A percentile compares a stretch with the other conserved stretches of the same genome.
Evolutionary conservation across 2,329 filamentous ascomycete species (phyloP).

Genomic region (Metarhizium album): DNA sequence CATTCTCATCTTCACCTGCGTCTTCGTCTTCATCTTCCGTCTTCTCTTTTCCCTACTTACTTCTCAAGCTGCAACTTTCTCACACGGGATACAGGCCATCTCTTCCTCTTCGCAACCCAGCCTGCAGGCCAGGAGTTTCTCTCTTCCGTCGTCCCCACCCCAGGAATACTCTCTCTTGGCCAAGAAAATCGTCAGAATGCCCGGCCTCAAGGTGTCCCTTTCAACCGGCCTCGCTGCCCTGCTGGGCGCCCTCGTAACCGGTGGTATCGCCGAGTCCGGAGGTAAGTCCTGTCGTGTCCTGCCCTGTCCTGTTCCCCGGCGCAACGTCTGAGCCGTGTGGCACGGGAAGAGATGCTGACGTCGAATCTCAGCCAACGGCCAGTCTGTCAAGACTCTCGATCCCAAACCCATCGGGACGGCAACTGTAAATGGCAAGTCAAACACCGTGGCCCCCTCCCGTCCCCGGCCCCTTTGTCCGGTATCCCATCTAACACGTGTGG

Average conservation of each 20-base stretch:
- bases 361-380: conserved; percentile 15
- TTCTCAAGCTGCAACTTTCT: not conserved
- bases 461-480: no score
- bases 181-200: conserved; percentile 11
- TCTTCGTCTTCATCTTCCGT: no score
- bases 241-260: conserved; percentile 12
- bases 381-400: conserved; percentile 17
- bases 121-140: no score
- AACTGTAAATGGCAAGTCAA: conserved; percentile 20
- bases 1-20: not conserved
- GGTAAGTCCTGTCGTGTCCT: conserved; percentile 15
- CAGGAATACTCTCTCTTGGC: no score
- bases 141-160: no score
- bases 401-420: conserved; percentile 22
- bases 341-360: not conserved
- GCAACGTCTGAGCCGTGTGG: not conserved
- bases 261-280: conserved; percentile 10
- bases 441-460: no score
- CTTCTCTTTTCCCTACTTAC: no score
- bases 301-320: not conserved
- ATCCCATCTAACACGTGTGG: not conserved
- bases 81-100: not conserved
- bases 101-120: no score
- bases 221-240: conserved; percentile 14
- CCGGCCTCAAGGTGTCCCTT: conserved; percentile 18